Evolutionary conservation across 805 yeast species (phyloP).

Genomic region (Komagataella populi): DNA sequence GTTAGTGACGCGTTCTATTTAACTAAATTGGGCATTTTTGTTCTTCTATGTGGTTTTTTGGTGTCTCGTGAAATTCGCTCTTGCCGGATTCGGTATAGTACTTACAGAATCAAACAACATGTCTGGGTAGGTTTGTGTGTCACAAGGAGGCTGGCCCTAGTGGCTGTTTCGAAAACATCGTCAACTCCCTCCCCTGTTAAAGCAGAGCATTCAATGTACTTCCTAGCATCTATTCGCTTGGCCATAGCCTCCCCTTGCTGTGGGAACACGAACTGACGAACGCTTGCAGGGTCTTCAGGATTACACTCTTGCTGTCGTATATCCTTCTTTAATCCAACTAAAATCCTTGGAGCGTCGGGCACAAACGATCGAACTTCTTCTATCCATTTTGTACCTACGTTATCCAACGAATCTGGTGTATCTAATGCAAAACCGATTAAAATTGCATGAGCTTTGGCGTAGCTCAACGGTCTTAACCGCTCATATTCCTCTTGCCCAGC

Average conservation of each 20-base stretch:
- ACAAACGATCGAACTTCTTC: constrained; percentile 72
- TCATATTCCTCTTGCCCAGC: constrained; percentile 97
- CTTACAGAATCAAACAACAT: constrained; percentile 19
- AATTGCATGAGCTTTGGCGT: constrained; percentile 77
- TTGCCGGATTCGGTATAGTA: background rate
- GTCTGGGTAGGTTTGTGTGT: constrained; percentile 27
- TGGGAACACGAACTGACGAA: constrained; percentile 33
- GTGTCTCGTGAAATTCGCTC: background rate
- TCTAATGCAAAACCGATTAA: constrained; percentile 79
- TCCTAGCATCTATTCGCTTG: constrained; percentile 66
- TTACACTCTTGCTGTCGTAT: constrained; percentile 32
- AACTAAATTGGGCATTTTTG: background rate
- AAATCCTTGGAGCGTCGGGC: constrained; percentile 62
- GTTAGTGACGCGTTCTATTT: background rate
- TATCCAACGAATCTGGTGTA: constrained; percentile 71
- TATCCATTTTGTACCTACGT: constrained; percentile 80
- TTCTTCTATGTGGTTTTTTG: background rate
- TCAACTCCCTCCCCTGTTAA: constrained; percentile 92
- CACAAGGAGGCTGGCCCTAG: constrained; percentile 63
- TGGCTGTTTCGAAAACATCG: constrained; percentile 84
- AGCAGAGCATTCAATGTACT: constrained; percentile 80
- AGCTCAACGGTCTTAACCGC: constrained; percentile 75
- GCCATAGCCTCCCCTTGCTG: constrained; percentile 62
- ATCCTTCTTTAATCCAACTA: constrained; percentile 82
- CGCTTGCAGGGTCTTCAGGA: constrained; percentile 17